Conservation (phyloP, 2,329 filamentous ascomycete species). For the Moelleriella libera region DNA sequence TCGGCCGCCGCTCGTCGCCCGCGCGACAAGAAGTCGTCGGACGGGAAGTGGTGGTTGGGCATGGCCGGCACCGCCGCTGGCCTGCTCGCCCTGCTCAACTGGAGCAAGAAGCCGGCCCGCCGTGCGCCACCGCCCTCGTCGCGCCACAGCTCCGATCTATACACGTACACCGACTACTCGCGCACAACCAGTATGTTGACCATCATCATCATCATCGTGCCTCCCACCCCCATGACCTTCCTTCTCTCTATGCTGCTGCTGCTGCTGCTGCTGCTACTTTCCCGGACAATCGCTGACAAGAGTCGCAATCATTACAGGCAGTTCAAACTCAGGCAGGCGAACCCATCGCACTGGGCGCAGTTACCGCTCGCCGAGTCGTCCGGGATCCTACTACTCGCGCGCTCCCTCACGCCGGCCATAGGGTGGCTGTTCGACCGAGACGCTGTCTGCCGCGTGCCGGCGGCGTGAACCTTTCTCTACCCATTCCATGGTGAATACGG, state of each 20-base stretch:
- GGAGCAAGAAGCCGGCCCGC: constrained; percentile 24
- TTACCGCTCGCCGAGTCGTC: constrained; percentile 2
- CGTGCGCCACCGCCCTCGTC: constrained; percentile 7
- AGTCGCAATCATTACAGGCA: constrained; percentile 6
- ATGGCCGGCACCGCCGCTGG: constrained; percentile 36
- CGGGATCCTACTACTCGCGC: constrained; percentile 3
- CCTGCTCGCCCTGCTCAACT: constrained; percentile 37
- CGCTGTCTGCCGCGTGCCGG: not conserved
- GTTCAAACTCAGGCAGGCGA: constrained; percentile 10
- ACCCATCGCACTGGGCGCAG: constrained; percentile 4
- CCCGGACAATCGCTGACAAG: no score
- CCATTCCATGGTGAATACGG: not conserved
- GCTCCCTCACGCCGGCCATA: constrained; percentile 1
- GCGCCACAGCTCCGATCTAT: constrained; percentile 39
- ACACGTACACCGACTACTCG: constrained; percentile 31
- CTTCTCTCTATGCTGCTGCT: no score
- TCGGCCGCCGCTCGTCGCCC: constrained; percentile 26
- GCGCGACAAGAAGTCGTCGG: constrained; percentile 33
- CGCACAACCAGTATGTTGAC: constrained; percentile 40
- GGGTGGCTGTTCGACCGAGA: constrained; percentile 2
- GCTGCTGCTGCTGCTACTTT: no score
- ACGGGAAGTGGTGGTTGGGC: constrained; percentile 37
- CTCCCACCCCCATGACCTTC: not conserved
- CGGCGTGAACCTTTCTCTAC: not conserved
- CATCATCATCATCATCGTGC: not conserved